Evolutionary conservation across 202 grass and related monocot species (phyloP).

Genomic region (Brachypodium distachyon): DNA sequence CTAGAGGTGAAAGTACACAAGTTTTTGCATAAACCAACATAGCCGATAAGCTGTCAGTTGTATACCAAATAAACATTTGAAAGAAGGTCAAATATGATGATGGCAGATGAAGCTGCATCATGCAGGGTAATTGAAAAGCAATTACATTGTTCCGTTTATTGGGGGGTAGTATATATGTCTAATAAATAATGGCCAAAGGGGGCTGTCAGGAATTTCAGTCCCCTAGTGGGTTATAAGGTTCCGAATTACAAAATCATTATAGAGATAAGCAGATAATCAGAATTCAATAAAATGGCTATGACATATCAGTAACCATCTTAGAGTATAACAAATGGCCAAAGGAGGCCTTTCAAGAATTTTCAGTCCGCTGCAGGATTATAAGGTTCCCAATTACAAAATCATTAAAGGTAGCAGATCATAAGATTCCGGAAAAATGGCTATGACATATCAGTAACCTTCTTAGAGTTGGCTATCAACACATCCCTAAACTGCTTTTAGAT

Average conservation of each 20-base stretch:
- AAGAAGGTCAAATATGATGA: neutral
- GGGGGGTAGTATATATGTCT: neutral
- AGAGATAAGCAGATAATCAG: neutral
- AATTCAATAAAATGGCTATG: neutral
- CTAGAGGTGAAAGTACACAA: constrained; percentile 29
- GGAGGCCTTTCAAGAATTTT: neutral
- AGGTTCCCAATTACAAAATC: neutral
- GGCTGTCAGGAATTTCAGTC: neutral
- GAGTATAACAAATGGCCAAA: no score
- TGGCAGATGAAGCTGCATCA: neutral
- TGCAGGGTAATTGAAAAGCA: neutral
- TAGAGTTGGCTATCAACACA: neutral
- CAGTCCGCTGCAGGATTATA: neutral
- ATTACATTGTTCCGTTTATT: neutral
- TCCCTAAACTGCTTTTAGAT: neutral
- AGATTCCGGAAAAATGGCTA: neutral
- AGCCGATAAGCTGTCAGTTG: constrained; percentile 7
- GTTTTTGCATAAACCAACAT: constrained; percentile 16
- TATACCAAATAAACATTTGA: neutral
- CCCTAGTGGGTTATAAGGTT: neutral
- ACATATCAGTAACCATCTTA: neutral
- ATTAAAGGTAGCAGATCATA: neutral
- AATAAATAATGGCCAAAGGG: neutral
- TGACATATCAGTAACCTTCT: neutral
- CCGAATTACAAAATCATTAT: neutral